These are phyloP conservation scores for Elasticomyces elasticus DNA, from an alignment of 495 filamentous ascomycete species.

Conservation along the genomic window DNA sequence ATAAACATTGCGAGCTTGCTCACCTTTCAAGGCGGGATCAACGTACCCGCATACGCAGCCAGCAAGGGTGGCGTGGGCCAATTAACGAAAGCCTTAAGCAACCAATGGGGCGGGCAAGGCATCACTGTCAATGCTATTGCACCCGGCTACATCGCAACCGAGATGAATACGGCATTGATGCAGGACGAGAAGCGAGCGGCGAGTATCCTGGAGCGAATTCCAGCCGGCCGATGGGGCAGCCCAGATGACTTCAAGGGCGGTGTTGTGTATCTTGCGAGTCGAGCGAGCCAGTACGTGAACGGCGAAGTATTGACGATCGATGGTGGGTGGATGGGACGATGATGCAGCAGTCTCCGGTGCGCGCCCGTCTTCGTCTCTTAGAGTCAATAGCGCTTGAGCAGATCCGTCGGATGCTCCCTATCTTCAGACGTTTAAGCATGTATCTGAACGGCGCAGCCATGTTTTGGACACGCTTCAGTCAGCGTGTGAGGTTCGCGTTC, in stretches of 20 bases:
- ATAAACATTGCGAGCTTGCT: slow-evolving; percentile 81
- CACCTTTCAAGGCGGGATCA: slow-evolving; percentile 84
- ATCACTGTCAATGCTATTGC: slow-evolving; percentile 43
- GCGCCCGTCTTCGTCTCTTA: too few relatives aligned
- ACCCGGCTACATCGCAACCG: slow-evolving; percentile 73
- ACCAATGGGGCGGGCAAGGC: slow-evolving; percentile 73
- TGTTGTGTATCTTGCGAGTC: slow-evolving; percentile 67
- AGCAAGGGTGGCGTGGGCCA: slow-evolving; percentile 80
- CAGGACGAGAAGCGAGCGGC: slow-evolving; percentile 56
- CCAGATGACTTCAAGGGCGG: slow-evolving; percentile 86
- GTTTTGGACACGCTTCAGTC: too few relatives aligned
- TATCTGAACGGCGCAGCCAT: too few relatives aligned
- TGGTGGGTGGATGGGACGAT: slow-evolving; percentile 92
- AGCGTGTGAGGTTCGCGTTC: too few relatives aligned
- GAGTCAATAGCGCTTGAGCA: too few relatives aligned
- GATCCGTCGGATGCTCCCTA: too few relatives aligned
- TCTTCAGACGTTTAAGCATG: too few relatives aligned
- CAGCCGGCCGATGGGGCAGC: slow-evolving; percentile 73
- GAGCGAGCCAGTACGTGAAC: slow-evolving; percentile 68
- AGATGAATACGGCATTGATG: slow-evolving; percentile 83
- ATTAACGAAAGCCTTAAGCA: slow-evolving; percentile 77
- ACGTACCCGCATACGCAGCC: slow-evolving; percentile 83
- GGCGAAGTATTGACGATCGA: slow-evolving; percentile 76
- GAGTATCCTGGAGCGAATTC: slow-evolving; percentile 73
- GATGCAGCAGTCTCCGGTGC: slow-evolving; percentile 12